Percentiles rank a stretch among this genome's conserved stretches.
Conservation (phyloP, 805 yeast genomes). For the Yarrowia divulgata region DNA sequence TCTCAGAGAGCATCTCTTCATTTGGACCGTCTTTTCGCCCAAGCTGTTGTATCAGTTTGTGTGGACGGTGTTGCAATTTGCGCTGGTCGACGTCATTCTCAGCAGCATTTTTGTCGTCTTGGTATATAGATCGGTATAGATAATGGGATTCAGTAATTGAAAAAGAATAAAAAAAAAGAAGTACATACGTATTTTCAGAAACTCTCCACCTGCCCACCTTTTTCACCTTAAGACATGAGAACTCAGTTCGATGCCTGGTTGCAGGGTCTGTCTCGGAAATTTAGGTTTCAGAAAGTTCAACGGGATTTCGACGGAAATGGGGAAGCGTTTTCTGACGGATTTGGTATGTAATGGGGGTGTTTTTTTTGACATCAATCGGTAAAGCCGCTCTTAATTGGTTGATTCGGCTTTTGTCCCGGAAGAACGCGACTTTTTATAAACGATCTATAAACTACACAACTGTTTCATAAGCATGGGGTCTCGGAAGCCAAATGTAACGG, state of each 20-base stretch:
- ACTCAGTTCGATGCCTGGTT: neutral
- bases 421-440: too few species aligned
- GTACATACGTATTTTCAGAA: too few species aligned
- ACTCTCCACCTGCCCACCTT: constrained; percentile 12
- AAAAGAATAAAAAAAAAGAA: too few species aligned
- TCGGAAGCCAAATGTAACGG: neutral
- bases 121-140: constrained; percentile 25
- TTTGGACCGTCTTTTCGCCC: constrained; percentile 98
- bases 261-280: constrained; percentile 8
- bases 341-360: too few species aligned
- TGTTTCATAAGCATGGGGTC: neutral
- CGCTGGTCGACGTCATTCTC: constrained; percentile 42
- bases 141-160: too few species aligned
- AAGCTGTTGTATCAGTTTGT: constrained; percentile 79
- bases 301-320: neutral
- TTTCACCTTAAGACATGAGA: too few species aligned
- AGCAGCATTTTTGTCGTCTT: constrained; percentile 21
- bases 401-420: too few species aligned
- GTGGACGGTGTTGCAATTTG: constrained; percentile 60
- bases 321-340: neutral
- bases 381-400: neutral
- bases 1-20: constrained; percentile 84
- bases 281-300: constrained; percentile 17
- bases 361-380: too few species aligned
- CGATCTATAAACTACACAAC: neutral